Base-by-base conservation (phyloP, 306 rosid genomes). In the Betula pendula region DNA sequence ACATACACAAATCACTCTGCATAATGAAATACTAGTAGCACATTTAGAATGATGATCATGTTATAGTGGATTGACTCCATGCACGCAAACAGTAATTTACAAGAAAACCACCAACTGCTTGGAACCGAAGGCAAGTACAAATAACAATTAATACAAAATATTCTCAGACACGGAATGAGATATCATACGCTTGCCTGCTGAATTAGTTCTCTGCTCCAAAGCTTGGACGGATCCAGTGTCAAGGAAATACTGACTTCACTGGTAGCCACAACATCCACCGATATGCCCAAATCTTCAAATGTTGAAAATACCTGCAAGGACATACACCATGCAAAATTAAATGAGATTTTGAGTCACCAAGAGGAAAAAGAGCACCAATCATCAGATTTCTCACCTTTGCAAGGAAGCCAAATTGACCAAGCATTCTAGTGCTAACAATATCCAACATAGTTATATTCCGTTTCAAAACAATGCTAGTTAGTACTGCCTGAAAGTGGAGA, bases 361-460 rank as follows among this genome's bases (percentile, higher is more conserved):
- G 42, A 13, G 58, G 80, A 44, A 68, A 56, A 73, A 40, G 51
- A 55, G 25, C 8, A 10, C 15, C 50, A 19, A 73, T 29, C 49
- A 2, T 83, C 67, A 70, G 70, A 47, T 68, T 84, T 81, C 92
- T 85, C 80, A 92, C 98, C 91, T 87, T 94, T 63, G 98, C 98
- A 83, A 92, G 98, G 84, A 94, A 94, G 62, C 98, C 98, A 79
- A 6, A 89, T 83, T 90, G 96, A 66, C 98, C 98, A 55, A 94
- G 98, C 98, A 94, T 94, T 75, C 98, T 94, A 55, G 98, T 92
- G 89, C 96, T 94, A 53, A 83, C 98, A 49, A 94, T 94, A 92
- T 94, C 98, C 93, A 94, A 87, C 98, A 90, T 92, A 72, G 96
- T 92, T 71, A 94, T 94, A 75, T 89, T 94, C 15, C 93, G 83